These are phyloP conservation scores for Ambispora gerdemannii DNA, from an alignment of 192 early-diverging fungal genomes.

Conservation along the genomic window DNA sequence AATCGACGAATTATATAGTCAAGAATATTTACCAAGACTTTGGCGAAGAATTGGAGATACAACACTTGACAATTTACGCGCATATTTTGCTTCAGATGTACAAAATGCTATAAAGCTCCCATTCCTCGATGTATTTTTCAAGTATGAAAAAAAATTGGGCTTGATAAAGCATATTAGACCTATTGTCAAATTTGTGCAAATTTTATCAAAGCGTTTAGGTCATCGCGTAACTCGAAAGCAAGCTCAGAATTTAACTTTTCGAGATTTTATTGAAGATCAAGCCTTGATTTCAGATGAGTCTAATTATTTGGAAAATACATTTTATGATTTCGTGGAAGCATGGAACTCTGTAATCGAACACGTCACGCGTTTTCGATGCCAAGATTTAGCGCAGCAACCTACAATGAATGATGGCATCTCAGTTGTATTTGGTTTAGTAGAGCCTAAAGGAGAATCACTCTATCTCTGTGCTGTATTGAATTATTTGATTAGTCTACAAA, in stretches of 20 bases:
- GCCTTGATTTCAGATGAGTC: neutral
- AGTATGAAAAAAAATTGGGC: constrained; percentile 15
- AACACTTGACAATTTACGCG: constrained; percentile 1
- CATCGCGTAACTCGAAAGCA: constrained; percentile 27
- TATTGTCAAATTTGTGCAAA: constrained; percentile 25
- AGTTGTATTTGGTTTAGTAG: constrained; percentile 22
- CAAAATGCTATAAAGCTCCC: neutral
- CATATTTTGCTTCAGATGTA: neutral
- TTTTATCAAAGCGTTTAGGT: neutral
- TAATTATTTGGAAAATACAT: neutral
- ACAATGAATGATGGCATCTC: neutral
- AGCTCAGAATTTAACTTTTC: constrained; percentile 17
- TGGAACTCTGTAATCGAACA: constrained; percentile 19
- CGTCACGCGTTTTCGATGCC: constrained; percentile 17
- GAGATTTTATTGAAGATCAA: constrained; percentile 18
- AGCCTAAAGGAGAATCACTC: constrained; percentile 18
- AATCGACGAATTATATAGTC: constrained; percentile 1
- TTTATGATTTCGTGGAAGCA: constrained; percentile 19
- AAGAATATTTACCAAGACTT: constrained; percentile 8
- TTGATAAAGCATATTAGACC: constrained; percentile 15
- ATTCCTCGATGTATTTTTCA: constrained; percentile 19
- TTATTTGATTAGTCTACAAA: constrained; percentile 25
- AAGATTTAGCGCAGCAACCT: neutral
- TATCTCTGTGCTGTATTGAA: constrained; percentile 22
- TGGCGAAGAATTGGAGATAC: constrained; percentile 8